Percentiles rank a stretch among this genome's conserved stretches.
phyloP scores from a whole-genome alignment of 345 rosid genomes.

The Bruguiera parviflora region DNA sequence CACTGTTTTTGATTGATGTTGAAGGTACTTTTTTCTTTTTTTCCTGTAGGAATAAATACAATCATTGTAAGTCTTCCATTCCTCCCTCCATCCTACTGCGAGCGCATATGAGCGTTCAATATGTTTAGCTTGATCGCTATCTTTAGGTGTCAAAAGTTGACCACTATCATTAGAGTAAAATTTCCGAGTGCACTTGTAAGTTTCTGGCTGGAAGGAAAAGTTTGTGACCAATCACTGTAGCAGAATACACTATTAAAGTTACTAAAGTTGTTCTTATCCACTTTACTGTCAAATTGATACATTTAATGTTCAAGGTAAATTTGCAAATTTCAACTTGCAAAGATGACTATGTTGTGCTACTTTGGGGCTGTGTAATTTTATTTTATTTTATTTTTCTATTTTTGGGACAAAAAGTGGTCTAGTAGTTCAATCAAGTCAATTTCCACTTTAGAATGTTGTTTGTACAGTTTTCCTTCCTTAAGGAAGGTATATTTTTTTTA shows the following conservation, averaged over 20 bases:
- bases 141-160: not conserved
- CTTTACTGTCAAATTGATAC: not conserved
- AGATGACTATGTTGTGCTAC: not conserved
- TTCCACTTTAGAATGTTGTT: constrained; percentile 7
- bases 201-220: not conserved
- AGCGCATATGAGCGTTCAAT: not conserved
- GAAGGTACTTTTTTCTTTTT: no score
- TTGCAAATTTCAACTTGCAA: constrained; percentile 1
- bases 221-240: constrained; percentile 7
- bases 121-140: not conserved
- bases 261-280: not conserved
- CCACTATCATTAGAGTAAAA: not conserved
- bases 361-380: not conserved
- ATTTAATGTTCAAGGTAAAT: constrained; percentile 7
- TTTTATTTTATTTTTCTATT: no score
- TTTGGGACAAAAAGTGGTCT: not conserved
- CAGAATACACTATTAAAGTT: not conserved
- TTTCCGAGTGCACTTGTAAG: not conserved
- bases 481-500: not conserved
- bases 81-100: no score
- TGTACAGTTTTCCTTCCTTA: not conserved
- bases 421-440: not conserved
- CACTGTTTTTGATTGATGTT: not conserved
- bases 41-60: no score
- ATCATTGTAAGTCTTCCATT: no score